Evolutionary conservation across 306 rosid species (phyloP), one percentile per base, ranked within the genome.

Genomic region (Astragalus membranaceus): DNA sequence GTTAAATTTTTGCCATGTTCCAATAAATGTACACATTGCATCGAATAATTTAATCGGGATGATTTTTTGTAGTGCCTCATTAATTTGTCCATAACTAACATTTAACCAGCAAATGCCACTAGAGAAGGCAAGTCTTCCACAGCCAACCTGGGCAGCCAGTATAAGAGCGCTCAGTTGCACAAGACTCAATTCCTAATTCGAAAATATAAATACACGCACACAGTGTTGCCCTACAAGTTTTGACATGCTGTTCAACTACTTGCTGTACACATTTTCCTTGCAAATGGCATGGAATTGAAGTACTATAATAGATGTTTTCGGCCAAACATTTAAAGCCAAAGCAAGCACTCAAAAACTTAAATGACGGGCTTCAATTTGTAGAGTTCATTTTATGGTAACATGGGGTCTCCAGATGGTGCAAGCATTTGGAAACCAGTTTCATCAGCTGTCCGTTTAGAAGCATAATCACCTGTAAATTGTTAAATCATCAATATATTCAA

Each of bases 71-170:
- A 68, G 88, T 83, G 84, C 77, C 76, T 75, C 57, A 70, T 76
- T 48, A 79, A 80, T 78, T 67, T 60, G 79, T 79, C 81, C 79
- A 79, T 75, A 72, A 81, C 81, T 64, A 82, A 78, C 79, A 72
- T 68, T 82, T 74, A 85, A 80, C 88, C 88, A 83, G 85, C 84
- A 84, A 91, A 91, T 91, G 92, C 99, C 99, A 86, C 99, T 69
- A 94, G 99, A 85, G 97, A 91, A 84, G 96, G 96, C 97, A 84
- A 77, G 81, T 70, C 74, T 82, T 86, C 78, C 82, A 74, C 82
- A 81, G 92, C 96, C 96, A 84, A 94, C 99, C 99, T 94, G 99
- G 99, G 99, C 97, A 89, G 96, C 88, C 89, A 87, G 92, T 90
- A 81, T 86, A 84, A 88, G 92, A 79, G 69, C 84, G 68, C 81